Evolutionary conservation across 371 early-diverging fungal genomes (phyloP).

Genomic region (Mucor irregularis): DNA sequence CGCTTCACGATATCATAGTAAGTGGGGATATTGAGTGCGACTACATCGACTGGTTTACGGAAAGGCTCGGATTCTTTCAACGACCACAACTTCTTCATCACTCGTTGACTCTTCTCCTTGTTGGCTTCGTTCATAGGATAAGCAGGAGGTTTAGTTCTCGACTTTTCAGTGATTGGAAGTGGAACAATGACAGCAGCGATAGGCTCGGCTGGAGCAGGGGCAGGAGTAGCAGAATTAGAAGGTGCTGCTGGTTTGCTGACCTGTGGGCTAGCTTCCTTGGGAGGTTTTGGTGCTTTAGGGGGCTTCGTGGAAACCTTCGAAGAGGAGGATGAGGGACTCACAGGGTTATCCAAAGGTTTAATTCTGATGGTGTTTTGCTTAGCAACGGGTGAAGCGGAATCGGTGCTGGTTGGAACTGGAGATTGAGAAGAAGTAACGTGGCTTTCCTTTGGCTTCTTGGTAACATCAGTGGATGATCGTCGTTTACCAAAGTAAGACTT

Average conservation of each 20-base stretch:
- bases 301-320: background rate
- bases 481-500: constrained; percentile 37
- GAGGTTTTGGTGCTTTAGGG: constrained; percentile 5
- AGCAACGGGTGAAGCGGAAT: background rate
- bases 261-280: no score
- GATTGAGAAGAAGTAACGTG: background rate
- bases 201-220: background rate
- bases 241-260: no score
- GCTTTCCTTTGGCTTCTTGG: constrained; percentile 20
- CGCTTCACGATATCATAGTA: constrained; percentile 87
- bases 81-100: constrained; percentile 38
- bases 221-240: background rate
- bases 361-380: constrained; percentile 2
- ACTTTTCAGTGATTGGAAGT: constrained; percentile 2
- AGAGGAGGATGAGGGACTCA: background rate
- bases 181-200: background rate
- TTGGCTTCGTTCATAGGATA: constrained; percentile 43
- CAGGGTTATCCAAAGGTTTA: background rate
- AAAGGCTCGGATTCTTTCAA: constrained; percentile 41
- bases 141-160: constrained; percentile 16
- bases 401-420: background rate
- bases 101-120: constrained; percentile 33
- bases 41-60: constrained; percentile 79
- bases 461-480: constrained; percentile 2
- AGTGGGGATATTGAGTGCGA: constrained; percentile 79